Evolutionary conservation across 1,139 yeast species (phyloP).

Genomic region (Blastobotrys illinoisensis): DNA sequence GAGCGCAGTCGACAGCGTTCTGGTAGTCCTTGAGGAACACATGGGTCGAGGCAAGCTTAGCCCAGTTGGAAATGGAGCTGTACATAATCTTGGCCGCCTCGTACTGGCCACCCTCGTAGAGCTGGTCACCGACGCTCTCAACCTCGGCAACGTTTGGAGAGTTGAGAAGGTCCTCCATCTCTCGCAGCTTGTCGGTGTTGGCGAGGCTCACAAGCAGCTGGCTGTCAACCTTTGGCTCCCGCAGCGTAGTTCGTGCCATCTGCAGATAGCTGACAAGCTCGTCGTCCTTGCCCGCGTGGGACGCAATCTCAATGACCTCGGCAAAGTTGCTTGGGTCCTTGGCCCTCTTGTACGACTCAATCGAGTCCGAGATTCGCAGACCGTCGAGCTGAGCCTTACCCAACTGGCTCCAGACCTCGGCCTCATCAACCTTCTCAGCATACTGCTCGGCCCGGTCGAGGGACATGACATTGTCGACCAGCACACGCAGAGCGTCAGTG

Average conservation of each 20-base stretch:
- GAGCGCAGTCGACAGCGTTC: conserved; percentile 96
- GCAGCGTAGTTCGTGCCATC: conserved; percentile 90
- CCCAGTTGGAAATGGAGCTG: conserved; percentile 84
- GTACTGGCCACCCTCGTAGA: conserved; percentile 76
- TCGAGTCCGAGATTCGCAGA: conserved; percentile 85
- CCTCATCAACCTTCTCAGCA: conserved; percentile 81
- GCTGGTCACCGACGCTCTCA: conserved; percentile 86
- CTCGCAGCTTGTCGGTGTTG: conserved; percentile 63
- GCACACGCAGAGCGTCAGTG: conserved; percentile 77
- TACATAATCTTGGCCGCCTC: conserved; percentile 89
- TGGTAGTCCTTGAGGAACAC: conserved; percentile 91
- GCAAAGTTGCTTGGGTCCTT: conserved; percentile 86
- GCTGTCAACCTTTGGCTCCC: conserved; percentile 91
- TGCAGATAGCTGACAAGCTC: conserved; percentile 81
- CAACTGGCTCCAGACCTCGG: conserved; percentile 90
- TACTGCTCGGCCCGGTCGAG: conserved; percentile 92
- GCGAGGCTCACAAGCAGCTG: conserved; percentile 88
- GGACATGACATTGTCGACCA: conserved; percentile 89
- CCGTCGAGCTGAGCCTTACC: conserved; percentile 97
- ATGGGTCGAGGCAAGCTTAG: conserved; percentile 90
- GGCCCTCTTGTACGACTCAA: conserved; percentile 76
- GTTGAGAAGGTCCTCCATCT: conserved; percentile 76
- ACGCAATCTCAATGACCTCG: conserved; percentile 91
- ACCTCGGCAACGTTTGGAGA: conserved; percentile 91
- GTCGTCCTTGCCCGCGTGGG: conserved; percentile 93